These are phyloP conservation scores for Schrenkiella parvula DNA, from an alignment of 345 rosid species.

Conservation along the genomic window DNA sequence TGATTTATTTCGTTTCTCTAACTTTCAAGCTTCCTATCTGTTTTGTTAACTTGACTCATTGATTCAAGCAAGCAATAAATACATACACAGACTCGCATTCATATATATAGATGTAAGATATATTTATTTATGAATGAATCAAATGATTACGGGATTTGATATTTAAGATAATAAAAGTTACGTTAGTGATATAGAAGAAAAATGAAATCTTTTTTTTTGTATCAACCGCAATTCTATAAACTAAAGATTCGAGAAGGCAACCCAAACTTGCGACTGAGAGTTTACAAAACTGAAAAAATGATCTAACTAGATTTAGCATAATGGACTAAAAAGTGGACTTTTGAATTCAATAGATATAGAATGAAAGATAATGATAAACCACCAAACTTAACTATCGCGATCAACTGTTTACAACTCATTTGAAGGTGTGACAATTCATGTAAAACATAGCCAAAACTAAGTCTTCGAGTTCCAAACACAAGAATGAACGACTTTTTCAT, in stretches of 20 bases:
- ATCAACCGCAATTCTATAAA: background rate
- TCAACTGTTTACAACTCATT: no score
- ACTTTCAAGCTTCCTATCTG: slow-evolving; percentile 28
- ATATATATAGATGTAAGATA: background rate
- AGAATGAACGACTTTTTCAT: background rate
- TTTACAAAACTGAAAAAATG: no score
- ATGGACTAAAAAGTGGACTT: no score
- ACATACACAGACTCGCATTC: no score
- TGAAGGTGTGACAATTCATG: background rate
- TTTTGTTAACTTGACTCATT: slow-evolving; percentile 30
- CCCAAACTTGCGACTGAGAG: background rate
- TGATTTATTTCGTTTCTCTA: slow-evolving; percentile 25
- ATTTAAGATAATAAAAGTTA: background rate
- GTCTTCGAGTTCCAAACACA: background rate
- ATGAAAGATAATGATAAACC: background rate
- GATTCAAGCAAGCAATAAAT: slow-evolving; percentile 26
- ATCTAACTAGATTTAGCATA: no score
- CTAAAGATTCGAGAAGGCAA: background rate
- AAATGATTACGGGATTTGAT: background rate
- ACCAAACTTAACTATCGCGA: background rate
- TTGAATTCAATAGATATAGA: no score
- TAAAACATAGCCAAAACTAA: background rate
- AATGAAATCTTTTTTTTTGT: background rate
- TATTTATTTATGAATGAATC: background rate
- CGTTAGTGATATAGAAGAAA: background rate